Conservation (phyloP, 768 basidiomycete species). For the Tylopilus rubrobrunneus region DNA sequence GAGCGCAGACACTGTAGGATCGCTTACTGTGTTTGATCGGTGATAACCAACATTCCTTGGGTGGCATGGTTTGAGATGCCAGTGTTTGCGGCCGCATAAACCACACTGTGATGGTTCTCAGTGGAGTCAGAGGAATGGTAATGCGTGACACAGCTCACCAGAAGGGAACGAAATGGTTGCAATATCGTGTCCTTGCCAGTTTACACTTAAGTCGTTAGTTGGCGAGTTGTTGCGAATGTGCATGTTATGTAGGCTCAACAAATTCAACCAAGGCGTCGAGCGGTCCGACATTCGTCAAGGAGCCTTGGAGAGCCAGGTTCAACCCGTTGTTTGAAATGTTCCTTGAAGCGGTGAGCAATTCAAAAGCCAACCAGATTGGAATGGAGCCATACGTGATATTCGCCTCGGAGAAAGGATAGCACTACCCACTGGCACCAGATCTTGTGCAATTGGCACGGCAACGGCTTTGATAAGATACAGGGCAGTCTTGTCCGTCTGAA, state of each 20-base stretch:
- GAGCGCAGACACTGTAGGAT: not conserved
- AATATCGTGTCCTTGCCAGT: conserved; percentile 63
- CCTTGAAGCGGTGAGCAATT: conserved; percentile 48
- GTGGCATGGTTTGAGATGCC: conserved; percentile 63
- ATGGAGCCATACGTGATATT: conserved; percentile 47
- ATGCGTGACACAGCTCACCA: conserved; percentile 31
- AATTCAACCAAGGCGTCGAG: conserved; percentile 69
- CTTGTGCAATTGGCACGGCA: conserved; percentile 61
- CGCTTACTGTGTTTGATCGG: conserved; percentile 45
- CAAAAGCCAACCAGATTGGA: conserved; percentile 30
- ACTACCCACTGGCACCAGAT: conserved; percentile 57
- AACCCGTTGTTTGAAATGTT: conserved; percentile 61
- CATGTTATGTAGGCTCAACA: conserved; percentile 47
- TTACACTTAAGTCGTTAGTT: conserved; percentile 39
- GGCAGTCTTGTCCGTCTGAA: conserved; percentile 56
- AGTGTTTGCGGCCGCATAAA: conserved; percentile 62
- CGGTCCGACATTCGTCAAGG: conserved; percentile 60
- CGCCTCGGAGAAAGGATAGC: conserved; percentile 50
- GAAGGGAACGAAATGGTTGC: conserved; percentile 61
- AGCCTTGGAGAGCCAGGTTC: conserved; percentile 54
- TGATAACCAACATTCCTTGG: conserved; percentile 52
- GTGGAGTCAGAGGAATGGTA: not conserved
- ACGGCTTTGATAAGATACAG: conserved; percentile 69
- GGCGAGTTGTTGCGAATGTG: not conserved
- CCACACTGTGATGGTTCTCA: conserved; percentile 29